A percentile compares a stretch with the other conserved stretches of the same genome.
Evolutionary conservation across 345 rosid genomes (phyloP).

Genomic region (Salix suchowensis): DNA sequence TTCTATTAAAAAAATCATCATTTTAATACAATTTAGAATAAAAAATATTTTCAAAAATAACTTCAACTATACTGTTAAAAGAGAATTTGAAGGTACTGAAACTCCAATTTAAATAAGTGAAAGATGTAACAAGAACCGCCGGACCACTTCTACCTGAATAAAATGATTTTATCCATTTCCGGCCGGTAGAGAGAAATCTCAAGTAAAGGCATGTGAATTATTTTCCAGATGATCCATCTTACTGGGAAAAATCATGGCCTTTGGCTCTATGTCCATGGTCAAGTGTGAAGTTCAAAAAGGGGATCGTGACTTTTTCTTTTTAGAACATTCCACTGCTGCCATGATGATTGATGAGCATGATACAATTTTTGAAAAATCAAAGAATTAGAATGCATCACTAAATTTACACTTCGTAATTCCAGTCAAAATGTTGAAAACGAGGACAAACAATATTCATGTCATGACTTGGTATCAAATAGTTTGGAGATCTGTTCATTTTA

Average conservation of each 20-base stretch:
- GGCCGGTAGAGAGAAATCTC: neutral
- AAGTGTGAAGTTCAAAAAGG: neutral
- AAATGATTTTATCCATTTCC: neutral
- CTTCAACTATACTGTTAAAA: no score
- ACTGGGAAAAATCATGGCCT: no score
- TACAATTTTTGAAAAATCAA: neutral
- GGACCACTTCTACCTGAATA: neutral
- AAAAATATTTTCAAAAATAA: no score
- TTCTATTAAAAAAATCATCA: no score
- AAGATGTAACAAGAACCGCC: neutral
- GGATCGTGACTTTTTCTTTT: neutral
- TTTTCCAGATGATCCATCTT: neutral
- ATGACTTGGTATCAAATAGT: no score
- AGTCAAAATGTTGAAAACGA: no score
- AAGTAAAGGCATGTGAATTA: neutral
- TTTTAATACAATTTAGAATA: no score
- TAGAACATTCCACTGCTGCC: neutral
- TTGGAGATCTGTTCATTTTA: accelerated
- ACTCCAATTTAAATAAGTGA: no score
- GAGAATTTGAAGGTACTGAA: no score
- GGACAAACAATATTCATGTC: no score
- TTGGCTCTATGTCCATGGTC: neutral
- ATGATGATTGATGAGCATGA: neutral
- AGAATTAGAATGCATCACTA: no score
- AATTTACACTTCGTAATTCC: no score